Conservation (phyloP, 345 rosid species). For the Linum usitatissimum region DNA sequence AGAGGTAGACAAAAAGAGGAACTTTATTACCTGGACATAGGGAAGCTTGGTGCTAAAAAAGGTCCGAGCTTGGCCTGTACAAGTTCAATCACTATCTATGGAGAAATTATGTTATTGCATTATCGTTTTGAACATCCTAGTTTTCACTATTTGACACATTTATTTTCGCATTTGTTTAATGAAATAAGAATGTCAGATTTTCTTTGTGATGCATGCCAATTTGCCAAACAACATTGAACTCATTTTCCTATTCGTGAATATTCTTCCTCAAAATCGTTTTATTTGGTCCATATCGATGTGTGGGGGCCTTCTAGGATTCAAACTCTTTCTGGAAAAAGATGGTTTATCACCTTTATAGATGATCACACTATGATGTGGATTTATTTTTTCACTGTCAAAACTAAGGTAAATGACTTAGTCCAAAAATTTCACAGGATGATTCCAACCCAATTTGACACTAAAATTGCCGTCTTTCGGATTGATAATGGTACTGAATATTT, state of each 20-base stretch:
- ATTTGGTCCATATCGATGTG: neutral
- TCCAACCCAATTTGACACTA: neutral
- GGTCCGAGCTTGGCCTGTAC: neutral
- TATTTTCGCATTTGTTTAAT: neutral
- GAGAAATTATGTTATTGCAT: no score
- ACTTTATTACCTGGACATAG: neutral
- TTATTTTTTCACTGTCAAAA: neutral
- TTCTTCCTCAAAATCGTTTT: neutral
- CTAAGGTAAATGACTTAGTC: neutral
- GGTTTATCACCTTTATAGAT: constrained; percentile 2
- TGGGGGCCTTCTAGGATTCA: neutral
- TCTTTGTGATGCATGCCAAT: neutral
- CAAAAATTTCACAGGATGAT: neutral
- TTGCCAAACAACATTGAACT: neutral
- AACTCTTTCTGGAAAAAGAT: neutral
- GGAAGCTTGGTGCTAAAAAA: neutral
- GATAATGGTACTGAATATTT: constrained; percentile 2
- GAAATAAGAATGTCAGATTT: neutral
- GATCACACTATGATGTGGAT: constrained; percentile 3
- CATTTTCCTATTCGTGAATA: no score
- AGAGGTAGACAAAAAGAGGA: neutral
- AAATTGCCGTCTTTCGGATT: neutral
- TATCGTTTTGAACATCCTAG: no score
- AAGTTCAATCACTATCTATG: neutral
- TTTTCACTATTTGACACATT: no score